Percentiles rank a stretch among this genome's conserved stretches.
phyloP scores from a whole-genome alignment of 306 rosid species.

The Carpinus fangiana region DNA sequence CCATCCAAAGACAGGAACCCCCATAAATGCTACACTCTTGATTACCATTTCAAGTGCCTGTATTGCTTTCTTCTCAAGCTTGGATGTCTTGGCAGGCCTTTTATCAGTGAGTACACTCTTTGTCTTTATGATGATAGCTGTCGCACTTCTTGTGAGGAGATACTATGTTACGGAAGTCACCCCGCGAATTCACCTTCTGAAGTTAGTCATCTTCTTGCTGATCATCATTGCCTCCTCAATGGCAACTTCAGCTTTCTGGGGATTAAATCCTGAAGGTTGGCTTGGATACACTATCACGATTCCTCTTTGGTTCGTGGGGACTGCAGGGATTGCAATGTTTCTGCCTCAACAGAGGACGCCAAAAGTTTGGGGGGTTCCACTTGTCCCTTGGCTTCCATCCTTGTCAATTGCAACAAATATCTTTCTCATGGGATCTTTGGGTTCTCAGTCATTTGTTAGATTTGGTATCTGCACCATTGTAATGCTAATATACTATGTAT shows the following conservation, averaged over 20 bases:
- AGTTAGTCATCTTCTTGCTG: slow-evolving; percentile 50
- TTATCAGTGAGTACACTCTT: slow-evolving; percentile 75
- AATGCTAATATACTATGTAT: slow-evolving; percentile 63
- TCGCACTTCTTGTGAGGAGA: slow-evolving; percentile 77
- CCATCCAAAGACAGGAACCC: slow-evolving; percentile 76
- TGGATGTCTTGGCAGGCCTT: slow-evolving; percentile 55
- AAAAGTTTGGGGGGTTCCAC: slow-evolving; percentile 81
- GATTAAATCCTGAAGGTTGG: slow-evolving; percentile 57
- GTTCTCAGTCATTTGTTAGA: slow-evolving; percentile 49
- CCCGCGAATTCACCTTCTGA: slow-evolving; percentile 37
- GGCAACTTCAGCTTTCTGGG: slow-evolving; percentile 72
- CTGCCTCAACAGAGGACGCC: slow-evolving; percentile 63
- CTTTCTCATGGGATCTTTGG: slow-evolving; percentile 77
- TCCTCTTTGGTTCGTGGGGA: slow-evolving; percentile 70
- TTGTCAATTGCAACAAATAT: slow-evolving; percentile 68
- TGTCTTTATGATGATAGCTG: slow-evolving; percentile 68
- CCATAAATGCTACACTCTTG: slow-evolving; percentile 71
- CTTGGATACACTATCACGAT: slow-evolving; percentile 51
- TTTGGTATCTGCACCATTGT: slow-evolving; percentile 63
- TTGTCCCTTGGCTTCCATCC: slow-evolving; percentile 85
- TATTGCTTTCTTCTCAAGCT: slow-evolving; percentile 68
- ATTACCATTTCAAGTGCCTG: slow-evolving; percentile 43
- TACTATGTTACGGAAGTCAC: slow-evolving; percentile 68
- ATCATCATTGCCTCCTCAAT: slow-evolving; percentile 67
- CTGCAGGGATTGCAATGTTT: slow-evolving; percentile 50